Evolutionary conservation across 768 basidiomycete species (phyloP).

Genomic region (Trametes elegans): DNA sequence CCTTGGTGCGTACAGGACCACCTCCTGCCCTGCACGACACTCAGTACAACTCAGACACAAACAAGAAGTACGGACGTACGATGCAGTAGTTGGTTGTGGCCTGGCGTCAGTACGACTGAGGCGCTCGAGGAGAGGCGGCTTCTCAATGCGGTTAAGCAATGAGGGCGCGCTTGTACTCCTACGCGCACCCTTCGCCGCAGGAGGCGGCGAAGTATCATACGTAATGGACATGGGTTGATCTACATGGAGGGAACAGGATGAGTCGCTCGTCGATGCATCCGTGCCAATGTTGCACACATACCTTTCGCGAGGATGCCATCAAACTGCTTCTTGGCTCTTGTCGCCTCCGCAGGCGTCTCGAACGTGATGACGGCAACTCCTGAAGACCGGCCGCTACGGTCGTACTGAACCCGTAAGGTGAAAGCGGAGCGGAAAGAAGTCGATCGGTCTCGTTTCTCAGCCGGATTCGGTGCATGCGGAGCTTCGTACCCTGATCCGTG

Average conservation of each 20-base stretch:
- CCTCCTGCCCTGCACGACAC: constrained; percentile 20
- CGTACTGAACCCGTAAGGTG: constrained; percentile 66
- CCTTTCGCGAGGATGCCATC: constrained; percentile 89
- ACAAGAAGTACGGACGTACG: neutral
- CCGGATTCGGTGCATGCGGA: constrained; percentile 51
- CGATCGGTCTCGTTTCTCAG: constrained; percentile 46
- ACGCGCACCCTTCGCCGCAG: constrained; percentile 36
- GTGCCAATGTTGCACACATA: constrained; percentile 31
- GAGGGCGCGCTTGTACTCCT: constrained; percentile 47
- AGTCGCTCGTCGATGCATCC: neutral
- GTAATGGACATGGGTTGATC: constrained; percentile 77
- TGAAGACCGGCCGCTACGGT: constrained; percentile 89
- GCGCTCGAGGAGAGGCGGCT: constrained; percentile 67
- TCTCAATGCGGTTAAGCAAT: constrained; percentile 73
- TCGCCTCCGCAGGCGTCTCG: constrained; percentile 77
- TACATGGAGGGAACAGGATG: constrained; percentile 27
- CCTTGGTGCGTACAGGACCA: constrained; percentile 36
- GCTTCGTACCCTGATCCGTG: constrained; percentile 89
- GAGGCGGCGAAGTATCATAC: constrained; percentile 48
- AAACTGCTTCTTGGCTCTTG: constrained; percentile 78
- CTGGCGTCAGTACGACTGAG: constrained; percentile 48
- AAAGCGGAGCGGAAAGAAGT: constrained; percentile 42
- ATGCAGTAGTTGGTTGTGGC: neutral
- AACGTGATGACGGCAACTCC: constrained; percentile 80
- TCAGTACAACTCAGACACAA: neutral